phyloP scores from a whole-genome alignment of 768 basidiomycete genomes.

The Suillus clintonianus region DNA sequence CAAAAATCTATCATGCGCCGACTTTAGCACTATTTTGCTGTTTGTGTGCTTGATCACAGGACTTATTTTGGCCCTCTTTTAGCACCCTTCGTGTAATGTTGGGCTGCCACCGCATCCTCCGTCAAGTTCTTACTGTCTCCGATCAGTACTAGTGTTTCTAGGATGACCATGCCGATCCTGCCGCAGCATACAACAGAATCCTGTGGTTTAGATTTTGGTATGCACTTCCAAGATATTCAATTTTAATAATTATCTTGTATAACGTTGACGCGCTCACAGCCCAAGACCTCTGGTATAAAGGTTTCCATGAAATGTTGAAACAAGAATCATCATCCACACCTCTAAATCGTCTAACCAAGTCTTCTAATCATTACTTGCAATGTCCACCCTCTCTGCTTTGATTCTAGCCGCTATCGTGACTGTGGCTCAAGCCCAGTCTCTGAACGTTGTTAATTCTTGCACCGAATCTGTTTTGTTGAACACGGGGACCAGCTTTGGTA shows the following conservation, averaged over 20 bases:
- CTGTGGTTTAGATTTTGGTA: neutral
- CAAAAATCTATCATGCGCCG: neutral
- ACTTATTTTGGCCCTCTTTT: neutral
- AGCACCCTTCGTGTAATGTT: neutral
- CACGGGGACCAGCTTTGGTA: constrained; percentile 31
- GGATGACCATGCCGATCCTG: neutral
- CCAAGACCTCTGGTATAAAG: neutral
- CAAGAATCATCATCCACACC: neutral
- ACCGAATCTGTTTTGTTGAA: constrained; percentile 28
- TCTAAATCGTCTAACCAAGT: neutral
- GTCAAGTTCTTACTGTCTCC: neutral
- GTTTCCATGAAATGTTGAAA: neutral
- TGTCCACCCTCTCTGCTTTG: constrained; percentile 22
- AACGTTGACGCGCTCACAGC: neutral
- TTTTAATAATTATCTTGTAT: no score
- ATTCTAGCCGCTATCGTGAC: constrained; percentile 20
- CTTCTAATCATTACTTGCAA: constrained; percentile 5
- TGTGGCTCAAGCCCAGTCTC: constrained; percentile 26
- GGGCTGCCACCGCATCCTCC: neutral
- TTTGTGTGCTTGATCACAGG: neutral
- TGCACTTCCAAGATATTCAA: neutral
- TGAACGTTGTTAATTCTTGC: constrained; percentile 30
- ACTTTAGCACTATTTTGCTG: neutral
- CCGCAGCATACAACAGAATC: neutral
- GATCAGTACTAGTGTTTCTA: neutral